phyloP scores from a whole-genome alignment of 2,329 filamentous ascomycete species.

The Trichoderma polysporum region DNA sequence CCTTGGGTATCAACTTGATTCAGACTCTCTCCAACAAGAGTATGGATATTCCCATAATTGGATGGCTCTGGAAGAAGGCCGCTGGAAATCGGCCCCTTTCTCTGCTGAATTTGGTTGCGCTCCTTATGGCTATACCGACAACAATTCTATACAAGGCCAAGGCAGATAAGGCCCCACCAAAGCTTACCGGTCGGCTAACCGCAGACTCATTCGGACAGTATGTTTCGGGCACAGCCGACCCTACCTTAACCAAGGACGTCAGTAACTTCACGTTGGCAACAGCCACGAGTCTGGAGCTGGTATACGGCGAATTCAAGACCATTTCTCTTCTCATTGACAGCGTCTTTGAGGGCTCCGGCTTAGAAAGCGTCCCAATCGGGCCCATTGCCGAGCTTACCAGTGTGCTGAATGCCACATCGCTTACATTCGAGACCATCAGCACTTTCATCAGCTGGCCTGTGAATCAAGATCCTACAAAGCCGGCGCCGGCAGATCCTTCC shows the following conservation, averaged over 20 bases:
- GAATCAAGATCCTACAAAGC: not conserved
- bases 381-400: not conserved
- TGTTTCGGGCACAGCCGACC: not conserved
- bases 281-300: not conserved
- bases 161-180: not conserved
- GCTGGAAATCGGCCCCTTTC: not conserved
- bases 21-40: not conserved
- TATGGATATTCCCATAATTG: not conserved
- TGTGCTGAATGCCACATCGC: not conserved
- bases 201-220: not conserved
- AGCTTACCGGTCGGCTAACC: not conserved
- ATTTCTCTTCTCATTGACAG: not conserved
- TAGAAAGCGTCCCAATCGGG: not conserved
- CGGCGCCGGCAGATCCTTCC: not conserved
- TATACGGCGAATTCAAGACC: not conserved
- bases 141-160: not conserved
- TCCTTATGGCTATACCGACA: not conserved
- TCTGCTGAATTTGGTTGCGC: not conserved
- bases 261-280: not conserved
- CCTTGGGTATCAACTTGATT: not conserved
- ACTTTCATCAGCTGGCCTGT: not conserved
- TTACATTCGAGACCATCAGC: not conserved
- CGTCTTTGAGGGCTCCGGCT: not conserved
- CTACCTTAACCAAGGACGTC: not conserved
- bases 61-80: not conserved